Conservation (phyloP, 2,329 filamentous ascomycete species). For the Colletotrichum aenigma region DNA sequence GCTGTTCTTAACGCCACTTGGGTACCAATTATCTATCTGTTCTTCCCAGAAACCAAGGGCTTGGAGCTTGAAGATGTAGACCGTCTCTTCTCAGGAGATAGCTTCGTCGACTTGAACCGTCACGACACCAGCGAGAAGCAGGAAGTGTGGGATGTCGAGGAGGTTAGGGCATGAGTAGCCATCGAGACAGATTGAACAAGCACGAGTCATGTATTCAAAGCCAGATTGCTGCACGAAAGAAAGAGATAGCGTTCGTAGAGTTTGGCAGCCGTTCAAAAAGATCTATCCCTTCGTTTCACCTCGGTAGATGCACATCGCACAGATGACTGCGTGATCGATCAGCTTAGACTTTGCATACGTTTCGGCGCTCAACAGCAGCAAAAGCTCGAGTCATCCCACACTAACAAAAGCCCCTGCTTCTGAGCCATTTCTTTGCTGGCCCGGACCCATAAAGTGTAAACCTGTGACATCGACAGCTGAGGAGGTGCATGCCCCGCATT, state of each 20-base stretch:
- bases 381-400: neutral
- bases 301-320: neutral
- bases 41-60: constrained; percentile 34
- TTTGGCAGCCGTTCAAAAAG: neutral
- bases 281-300: neutral
- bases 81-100: constrained; percentile 12
- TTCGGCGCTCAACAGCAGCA: neutral
- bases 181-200: neutral
- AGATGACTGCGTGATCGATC: neutral
- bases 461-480: neutral
- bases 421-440: neutral
- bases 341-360: neutral
- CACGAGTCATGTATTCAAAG: neutral
- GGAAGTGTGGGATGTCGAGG: constrained; percentile 4
- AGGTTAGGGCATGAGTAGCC: neutral
- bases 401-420: neutral
- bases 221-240: neutral
- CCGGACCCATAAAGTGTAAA: neutral
- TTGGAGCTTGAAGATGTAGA: constrained; percentile 48
- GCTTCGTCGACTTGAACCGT: constrained; percentile 25
- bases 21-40: constrained; percentile 34
- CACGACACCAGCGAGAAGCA: neutral
- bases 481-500: neutral
- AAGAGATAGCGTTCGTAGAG: neutral
- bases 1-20: constrained; percentile 30